phyloP scores from a whole-genome alignment of 2,329 filamentous ascomycete species.

The Curvularia eragrostidis region DNA sequence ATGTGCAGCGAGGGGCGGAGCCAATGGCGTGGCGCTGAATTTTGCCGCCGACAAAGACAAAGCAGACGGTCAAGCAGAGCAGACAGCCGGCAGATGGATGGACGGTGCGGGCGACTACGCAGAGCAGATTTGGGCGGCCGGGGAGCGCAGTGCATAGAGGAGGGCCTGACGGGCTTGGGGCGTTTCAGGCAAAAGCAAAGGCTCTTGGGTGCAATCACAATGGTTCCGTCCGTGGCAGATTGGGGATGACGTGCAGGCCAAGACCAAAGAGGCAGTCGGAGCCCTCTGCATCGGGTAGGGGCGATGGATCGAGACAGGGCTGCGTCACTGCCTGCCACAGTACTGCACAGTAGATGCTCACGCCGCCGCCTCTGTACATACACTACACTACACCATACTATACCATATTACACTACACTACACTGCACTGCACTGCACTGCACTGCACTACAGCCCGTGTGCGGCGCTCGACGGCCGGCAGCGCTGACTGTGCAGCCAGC shows the following conservation, averaged over 20 bases:
- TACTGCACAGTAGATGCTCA: too few relatives aligned
- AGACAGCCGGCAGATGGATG: too few relatives aligned
- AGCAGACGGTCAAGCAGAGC: neutral
- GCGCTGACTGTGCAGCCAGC: too few relatives aligned
- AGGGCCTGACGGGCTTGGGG: neutral
- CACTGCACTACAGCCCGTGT: too few relatives aligned
- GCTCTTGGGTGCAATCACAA: slow-evolving; percentile 12
- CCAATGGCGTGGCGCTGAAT: slow-evolving; percentile 16
- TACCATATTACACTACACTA: too few relatives aligned
- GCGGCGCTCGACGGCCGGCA: too few relatives aligned
- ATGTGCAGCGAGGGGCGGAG: slow-evolving; percentile 6
- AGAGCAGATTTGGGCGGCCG: too few relatives aligned
- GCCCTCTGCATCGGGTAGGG: slow-evolving; percentile 19
- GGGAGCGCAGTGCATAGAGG: neutral
- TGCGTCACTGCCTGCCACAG: slow-evolving; percentile 28
- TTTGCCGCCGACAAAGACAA: neutral
- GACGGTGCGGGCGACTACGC: too few relatives aligned
- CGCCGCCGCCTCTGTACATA: too few relatives aligned
- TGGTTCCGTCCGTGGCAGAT: slow-evolving; percentile 11
- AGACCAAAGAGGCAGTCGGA: slow-evolving; percentile 10
- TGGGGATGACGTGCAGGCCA: slow-evolving; percentile 19
- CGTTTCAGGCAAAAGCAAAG: slow-evolving; percentile 1
- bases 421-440: too few relatives aligned
- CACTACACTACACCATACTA: too few relatives aligned
- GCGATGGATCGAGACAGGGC: slow-evolving; percentile 12